Conservation (phyloP, 2,329 filamentous ascomycete genomes). For the Thelonectria olida region DNA sequence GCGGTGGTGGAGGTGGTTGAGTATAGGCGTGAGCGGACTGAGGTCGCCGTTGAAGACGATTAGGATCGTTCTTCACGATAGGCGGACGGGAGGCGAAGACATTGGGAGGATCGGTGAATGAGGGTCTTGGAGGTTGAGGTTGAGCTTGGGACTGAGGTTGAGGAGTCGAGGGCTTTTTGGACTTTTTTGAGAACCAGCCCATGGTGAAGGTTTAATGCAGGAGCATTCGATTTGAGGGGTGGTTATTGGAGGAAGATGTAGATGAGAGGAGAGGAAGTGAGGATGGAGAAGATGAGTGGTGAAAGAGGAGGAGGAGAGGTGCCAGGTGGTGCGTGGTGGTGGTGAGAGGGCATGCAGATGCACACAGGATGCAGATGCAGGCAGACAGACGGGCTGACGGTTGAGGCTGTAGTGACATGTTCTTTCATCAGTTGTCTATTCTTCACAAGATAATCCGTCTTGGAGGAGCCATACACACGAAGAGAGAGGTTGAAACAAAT, state of each 20-base stretch:
- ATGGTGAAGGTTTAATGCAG: background rate
- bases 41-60: conserved; percentile 1
- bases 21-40: background rate
- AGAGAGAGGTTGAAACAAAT: background rate
- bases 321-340: background rate
- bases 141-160: background rate
- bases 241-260: background rate
- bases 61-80: background rate
- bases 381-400: background rate
- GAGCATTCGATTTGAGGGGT: background rate
- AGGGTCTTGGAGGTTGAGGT: conserved; percentile 9
- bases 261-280: background rate
- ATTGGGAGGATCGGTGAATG: conserved; percentile 31
- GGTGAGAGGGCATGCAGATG: background rate
- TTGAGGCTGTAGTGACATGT: background rate
- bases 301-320: background rate
- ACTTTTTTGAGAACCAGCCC: conserved; percentile 16
- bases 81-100: conserved; percentile 25
- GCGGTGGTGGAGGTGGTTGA: background rate
- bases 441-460: too few species aligned
- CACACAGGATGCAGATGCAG: background rate
- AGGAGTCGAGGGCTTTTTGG: conserved; percentile 1
- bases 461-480: too few species aligned
- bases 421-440: background rate
- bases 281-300: background rate